phyloP scores from a whole-genome alignment of 768 basidiomycete species.

The Boletus insuetus region DNA sequence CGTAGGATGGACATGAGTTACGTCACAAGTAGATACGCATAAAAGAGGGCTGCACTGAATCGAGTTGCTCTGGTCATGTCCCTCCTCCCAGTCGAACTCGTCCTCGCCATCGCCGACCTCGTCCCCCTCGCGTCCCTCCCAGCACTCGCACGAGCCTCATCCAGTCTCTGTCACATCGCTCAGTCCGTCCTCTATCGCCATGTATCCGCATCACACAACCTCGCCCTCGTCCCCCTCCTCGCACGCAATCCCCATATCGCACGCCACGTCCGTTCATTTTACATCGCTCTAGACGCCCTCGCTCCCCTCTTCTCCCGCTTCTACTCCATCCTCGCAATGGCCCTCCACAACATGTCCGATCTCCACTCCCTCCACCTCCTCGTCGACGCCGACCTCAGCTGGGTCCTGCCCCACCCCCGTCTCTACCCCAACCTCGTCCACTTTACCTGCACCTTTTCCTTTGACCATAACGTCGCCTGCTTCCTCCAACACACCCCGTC shows the following conservation, averaged over 20 bases:
- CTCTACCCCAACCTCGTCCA: slow-evolving; percentile 48
- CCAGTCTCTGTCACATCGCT: slow-evolving; percentile 46
- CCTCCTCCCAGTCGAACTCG: slow-evolving; percentile 61
- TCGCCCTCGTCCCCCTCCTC: slow-evolving; percentile 52
- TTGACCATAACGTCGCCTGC: slow-evolving; percentile 54
- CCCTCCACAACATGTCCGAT: slow-evolving; percentile 59
- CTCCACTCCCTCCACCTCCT: slow-evolving; percentile 51
- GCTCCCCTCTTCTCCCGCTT: slow-evolving; percentile 43
- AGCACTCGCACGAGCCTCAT: slow-evolving; percentile 44
- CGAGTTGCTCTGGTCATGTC: slow-evolving; percentile 27
- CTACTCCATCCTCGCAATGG: slow-evolving; percentile 47
- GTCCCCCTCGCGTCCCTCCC: slow-evolving; percentile 40
- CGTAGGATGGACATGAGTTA: background rate
- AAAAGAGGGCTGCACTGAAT: no score
- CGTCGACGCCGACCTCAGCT: slow-evolving; percentile 50
- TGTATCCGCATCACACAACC: slow-evolving; percentile 47
- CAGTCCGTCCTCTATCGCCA: slow-evolving; percentile 64
- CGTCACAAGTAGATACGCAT: no score
- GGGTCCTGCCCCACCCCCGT: slow-evolving; percentile 43
- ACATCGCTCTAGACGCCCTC: slow-evolving; percentile 47
- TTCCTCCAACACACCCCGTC: slow-evolving; percentile 58
- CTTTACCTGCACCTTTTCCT: slow-evolving; percentile 59
- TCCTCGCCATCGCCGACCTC: slow-evolving; percentile 48
- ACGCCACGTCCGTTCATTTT: slow-evolving; percentile 57
- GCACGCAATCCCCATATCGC: slow-evolving; percentile 57